These are phyloP conservation scores for Paxillus rubicundulus DNA, from an alignment of 768 basidiomycete species.

Conservation along the genomic window DNA sequence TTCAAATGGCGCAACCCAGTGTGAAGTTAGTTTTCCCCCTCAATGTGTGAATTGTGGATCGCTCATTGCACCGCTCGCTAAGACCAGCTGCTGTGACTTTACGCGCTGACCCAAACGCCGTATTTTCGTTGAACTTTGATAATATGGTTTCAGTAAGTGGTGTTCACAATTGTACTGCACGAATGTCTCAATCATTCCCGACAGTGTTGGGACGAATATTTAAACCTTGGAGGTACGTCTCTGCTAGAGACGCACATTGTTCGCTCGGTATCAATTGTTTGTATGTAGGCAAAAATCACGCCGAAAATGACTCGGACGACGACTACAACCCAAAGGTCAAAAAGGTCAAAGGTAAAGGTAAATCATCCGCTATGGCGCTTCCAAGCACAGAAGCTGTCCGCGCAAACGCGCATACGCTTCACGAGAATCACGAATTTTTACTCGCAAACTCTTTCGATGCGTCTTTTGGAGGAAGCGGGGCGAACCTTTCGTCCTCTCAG, in stretches of 20 bases:
- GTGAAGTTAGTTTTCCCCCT: slow-evolving; percentile 48
- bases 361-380: slow-evolving; percentile 20
- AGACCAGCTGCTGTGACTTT: slow-evolving; percentile 55
- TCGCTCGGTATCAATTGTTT: neutral
- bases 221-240: slow-evolving; percentile 45
- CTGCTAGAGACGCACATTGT: neutral
- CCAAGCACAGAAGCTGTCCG: slow-evolving; percentile 44
- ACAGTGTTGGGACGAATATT: slow-evolving; percentile 64
- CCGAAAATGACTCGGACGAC: slow-evolving; percentile 41
- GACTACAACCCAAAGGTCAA: slow-evolving; percentile 47
- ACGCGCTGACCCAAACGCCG: slow-evolving; percentile 46
- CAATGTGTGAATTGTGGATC: neutral
- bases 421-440: slow-evolving; percentile 67
- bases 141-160: slow-evolving; percentile 56
- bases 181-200: neutral
- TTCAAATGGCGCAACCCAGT: slow-evolving; percentile 71
- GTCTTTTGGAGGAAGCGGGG: slow-evolving; percentile 47
- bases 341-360: slow-evolving; percentile 28
- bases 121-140: slow-evolving; percentile 59
- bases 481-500: slow-evolving; percentile 54
- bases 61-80: neutral
- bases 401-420: slow-evolving; percentile 59
- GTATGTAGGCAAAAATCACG: slow-evolving; percentile 6
- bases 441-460: slow-evolving; percentile 64
- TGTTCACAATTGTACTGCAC: neutral